A percentile compares a stretch with the other conserved stretches of the same genome.
Conservation (phyloP, 768 basidiomycete species). For the Russula griseocarnosa region DNA sequence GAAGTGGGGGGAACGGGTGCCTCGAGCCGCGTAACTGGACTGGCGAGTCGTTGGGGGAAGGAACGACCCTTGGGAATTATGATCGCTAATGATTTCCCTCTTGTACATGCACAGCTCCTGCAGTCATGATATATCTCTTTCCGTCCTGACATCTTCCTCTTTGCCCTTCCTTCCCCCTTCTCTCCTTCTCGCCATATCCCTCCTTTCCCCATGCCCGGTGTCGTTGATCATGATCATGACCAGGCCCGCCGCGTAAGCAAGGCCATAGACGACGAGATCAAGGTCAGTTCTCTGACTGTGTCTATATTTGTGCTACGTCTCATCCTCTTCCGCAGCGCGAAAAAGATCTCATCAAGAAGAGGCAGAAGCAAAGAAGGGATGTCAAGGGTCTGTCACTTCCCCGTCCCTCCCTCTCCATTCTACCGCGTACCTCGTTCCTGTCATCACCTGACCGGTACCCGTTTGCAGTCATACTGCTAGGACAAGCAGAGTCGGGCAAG, state of each 20-base stretch:
- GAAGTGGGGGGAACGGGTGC: neutral
- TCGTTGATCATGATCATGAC: constrained; percentile 41
- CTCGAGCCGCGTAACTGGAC: constrained; percentile 7
- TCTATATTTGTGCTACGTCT: neutral
- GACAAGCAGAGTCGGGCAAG: constrained; percentile 76
- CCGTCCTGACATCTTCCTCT: neutral
- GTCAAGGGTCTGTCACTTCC: constrained; percentile 47
- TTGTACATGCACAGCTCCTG: constrained; percentile 8
- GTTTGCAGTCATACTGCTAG: constrained; percentile 61
- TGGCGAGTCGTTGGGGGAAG: neutral
- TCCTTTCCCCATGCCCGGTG: constrained; percentile 21
- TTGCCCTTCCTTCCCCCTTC: neutral
- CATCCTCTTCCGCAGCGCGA: constrained; percentile 30
- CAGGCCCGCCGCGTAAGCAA: constrained; percentile 47
- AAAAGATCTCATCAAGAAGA: constrained; percentile 48
- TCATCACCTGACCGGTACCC: neutral
- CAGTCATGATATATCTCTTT: constrained; percentile 19
- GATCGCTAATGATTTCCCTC: constrained; percentile 26
- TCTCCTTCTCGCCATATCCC: neutral
- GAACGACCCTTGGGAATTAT: constrained; percentile 21
- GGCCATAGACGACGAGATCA: constrained; percentile 55
- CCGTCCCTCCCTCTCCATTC: neutral
- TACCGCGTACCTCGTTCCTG: neutral
- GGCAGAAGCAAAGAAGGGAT: constrained; percentile 44
- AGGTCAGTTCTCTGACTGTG: constrained; percentile 35